Evolutionary conservation across 345 rosid genomes (phyloP), one percentile per base, ranked within the genome.

Genomic region (Turnera subulata): DNA sequence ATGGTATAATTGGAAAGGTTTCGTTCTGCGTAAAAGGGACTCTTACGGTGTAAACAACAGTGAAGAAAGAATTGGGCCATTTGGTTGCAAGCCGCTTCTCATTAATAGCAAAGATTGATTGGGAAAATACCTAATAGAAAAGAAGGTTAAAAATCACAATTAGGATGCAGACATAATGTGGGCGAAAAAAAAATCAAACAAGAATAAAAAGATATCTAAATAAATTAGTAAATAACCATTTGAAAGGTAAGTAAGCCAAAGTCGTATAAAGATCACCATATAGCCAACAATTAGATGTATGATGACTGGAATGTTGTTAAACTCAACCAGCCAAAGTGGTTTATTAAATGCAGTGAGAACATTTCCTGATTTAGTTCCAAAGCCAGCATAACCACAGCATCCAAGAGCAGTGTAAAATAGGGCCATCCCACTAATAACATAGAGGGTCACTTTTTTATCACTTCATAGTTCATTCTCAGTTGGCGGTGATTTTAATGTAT

Each of bases 231-330:
- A n/a, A n/a, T n/a, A n/a, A n/a, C n/a, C n/a, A n/a, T n/a, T n/a
- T n/a, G n/a, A n/a, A n/a, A n/a, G n/a, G n/a, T n/a, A n/a, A n/a
- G n/a, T n/a, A n/a, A n/a, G n/a, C n/a, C n/a, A n/a, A n/a, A n/a
- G n/a, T n/a, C n/a, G n/a, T n/a, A n/a, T n/a, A n/a, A n/a, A n/a
- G n/a, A n/a, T 4, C 56, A 69, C 78, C 78, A 70, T 75, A 38
- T 76, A 71, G 29, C 71, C 80, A 16, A 69, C 76, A 16, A 63
- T 37, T 1, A 76, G 63, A 61, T 76, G 80, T 19, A 71, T 29
- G n/a, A 76, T 51, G 1, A 76, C 68, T 29, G 56, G 49, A 7
- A 71, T 23, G 49, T 76, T 76, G 16, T 65, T 73, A 22, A 71
- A 24, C 43, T 71, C 76, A 11, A 71, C 51, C 1, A 76, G 76